phyloP scores from a whole-genome alignment of 176 grass and related monocot genomes.

The Carex parvula region DNA sequence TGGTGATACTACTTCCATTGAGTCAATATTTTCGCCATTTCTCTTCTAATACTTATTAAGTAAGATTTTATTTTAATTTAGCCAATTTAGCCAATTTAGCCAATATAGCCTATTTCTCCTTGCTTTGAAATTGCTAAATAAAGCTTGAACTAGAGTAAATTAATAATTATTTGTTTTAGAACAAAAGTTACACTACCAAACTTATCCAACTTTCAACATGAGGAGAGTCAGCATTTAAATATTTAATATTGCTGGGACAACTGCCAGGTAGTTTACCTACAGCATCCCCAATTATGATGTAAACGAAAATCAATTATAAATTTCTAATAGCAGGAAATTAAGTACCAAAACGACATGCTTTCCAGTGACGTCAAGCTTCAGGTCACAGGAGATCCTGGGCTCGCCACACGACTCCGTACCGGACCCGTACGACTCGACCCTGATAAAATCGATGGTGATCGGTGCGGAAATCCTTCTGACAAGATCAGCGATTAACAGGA shows the following conservation, averaged over 20 bases:
- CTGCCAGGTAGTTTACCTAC: neutral
- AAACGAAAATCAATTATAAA: neutral
- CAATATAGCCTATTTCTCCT: neutral
- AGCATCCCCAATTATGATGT: neutral
- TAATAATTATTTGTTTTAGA: neutral
- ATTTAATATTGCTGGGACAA: neutral
- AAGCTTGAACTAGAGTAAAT: neutral
- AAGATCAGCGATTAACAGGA: conserved; percentile 82
- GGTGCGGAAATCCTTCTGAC: conserved; percentile 53
- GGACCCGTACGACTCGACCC: conserved; percentile 80
- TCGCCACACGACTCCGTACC: conserved; percentile 64
- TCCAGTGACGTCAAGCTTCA: conserved; percentile 71
- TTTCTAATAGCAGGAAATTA: neutral
- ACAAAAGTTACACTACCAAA: neutral
- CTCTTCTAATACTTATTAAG: neutral
- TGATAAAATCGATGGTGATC: conserved; percentile 65
- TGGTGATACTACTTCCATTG: neutral
- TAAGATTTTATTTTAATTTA: neutral
- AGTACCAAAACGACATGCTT: conserved; percentile 81
- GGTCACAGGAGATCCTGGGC: conserved; percentile 60
- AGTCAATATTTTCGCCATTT: neutral
- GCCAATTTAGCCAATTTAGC: no score
- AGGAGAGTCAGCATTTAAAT: neutral
- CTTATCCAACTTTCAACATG: conserved; percentile 7
- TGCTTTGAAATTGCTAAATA: neutral